Evolutionary conservation across 2,329 filamentous ascomycete genomes (phyloP).

Genomic region (Pyrenophora graminea): DNA sequence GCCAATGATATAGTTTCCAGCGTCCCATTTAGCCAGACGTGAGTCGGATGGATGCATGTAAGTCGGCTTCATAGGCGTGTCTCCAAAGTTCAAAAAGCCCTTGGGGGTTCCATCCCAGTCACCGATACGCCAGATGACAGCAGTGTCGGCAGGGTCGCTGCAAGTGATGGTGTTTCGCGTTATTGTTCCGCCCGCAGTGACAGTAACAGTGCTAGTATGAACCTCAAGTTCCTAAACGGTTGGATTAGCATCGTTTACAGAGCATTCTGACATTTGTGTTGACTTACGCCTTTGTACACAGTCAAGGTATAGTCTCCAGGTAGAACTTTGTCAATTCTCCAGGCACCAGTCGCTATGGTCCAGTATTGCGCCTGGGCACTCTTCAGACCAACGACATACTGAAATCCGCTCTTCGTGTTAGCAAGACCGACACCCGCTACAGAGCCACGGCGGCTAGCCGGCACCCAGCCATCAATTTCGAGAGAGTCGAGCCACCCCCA

Average conservation of each 20-base stretch:
- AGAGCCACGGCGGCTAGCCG: constrained; percentile 22
- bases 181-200: constrained; percentile 54
- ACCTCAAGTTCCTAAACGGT: constrained; percentile 28
- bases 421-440: constrained; percentile 33
- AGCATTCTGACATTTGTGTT: not conserved
- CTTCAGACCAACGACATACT: constrained; percentile 47
- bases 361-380: constrained; percentile 48
- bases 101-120: constrained; percentile 62
- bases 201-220: constrained; percentile 42
- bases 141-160: constrained; percentile 53
- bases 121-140: constrained; percentile 63
- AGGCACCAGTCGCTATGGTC: constrained; percentile 47
- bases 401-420: constrained; percentile 48
- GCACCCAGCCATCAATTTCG: constrained; percentile 29
- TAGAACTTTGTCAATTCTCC: constrained; percentile 65
- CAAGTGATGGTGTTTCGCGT: constrained; percentile 56
- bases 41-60: constrained; percentile 50
- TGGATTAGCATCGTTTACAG: not conserved
- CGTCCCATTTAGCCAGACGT: constrained; percentile 31
- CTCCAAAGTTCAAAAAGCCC: constrained; percentile 62
- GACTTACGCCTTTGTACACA: constrained; percentile 56
- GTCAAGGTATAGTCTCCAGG: constrained; percentile 68
- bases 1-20: constrained; percentile 27
- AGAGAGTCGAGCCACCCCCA: constrained; percentile 29
- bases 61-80: constrained; percentile 48